phyloP scores from a whole-genome alignment of 2,329 filamentous ascomycete genomes.

The Colletotrichum camelliae region DNA sequence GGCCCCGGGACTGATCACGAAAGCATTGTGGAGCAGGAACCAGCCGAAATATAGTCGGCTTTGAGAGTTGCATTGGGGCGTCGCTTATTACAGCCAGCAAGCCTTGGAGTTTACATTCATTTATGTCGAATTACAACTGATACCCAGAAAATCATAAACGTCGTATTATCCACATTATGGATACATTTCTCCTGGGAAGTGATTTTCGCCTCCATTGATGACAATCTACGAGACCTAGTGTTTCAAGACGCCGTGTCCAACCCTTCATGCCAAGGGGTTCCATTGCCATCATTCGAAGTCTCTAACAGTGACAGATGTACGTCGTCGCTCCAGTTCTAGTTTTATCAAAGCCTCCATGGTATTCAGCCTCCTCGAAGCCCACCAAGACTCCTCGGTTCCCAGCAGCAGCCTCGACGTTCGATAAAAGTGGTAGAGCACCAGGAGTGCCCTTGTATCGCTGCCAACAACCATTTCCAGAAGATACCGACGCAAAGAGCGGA shows the following conservation, averaged over 20 bases:
- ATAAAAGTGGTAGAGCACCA: conserved; percentile 32
- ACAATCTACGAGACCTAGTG: too few species aligned
- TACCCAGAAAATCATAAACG: neutral
- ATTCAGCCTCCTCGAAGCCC: conserved; percentile 25
- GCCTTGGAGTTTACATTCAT: neutral
- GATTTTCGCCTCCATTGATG: too few species aligned
- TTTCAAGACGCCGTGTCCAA: too few species aligned
- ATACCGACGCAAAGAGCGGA: conserved; percentile 31
- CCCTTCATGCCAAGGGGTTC: neutral
- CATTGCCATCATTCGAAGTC: neutral
- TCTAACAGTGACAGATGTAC: neutral
- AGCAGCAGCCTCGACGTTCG: conserved; percentile 25
- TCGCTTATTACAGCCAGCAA: neutral
- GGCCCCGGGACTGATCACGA: conserved; percentile 3
- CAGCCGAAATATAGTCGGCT: neutral
- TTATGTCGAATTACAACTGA: neutral
- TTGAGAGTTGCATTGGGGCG: neutral
- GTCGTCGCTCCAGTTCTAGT: neutral
- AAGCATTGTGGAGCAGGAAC: neutral
- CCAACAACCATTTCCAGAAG: conserved; percentile 23
- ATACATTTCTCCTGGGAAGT: neutral
- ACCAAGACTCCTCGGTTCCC: conserved; percentile 26
- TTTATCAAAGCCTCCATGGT: conserved; percentile 22
- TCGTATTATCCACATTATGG: neutral
- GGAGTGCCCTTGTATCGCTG: conserved; percentile 30